Evolutionary conservation across 1,139 yeast species (phyloP).

Genomic region (Blastobotrys ciferrii): DNA sequence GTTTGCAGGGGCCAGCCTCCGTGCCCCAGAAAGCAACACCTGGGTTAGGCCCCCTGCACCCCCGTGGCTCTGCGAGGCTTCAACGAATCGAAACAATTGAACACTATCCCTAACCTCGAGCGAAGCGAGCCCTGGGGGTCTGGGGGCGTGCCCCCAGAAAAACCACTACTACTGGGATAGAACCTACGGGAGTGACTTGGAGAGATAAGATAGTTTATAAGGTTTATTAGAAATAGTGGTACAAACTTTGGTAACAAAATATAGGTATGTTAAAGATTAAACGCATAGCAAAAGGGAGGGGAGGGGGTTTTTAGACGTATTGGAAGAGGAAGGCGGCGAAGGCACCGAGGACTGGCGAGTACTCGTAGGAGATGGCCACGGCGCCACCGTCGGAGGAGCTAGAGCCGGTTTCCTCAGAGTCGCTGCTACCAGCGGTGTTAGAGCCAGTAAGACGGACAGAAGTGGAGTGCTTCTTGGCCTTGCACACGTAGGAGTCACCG

Average conservation of each 20-base stretch:
- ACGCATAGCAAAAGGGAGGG: not conserved
- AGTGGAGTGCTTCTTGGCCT: conserved; percentile 62
- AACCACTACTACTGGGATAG: no score
- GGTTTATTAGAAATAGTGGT: not conserved
- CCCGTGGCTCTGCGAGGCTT: no score
- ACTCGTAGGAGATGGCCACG: conserved; percentile 42
- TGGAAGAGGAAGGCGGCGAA: conserved; percentile 38
- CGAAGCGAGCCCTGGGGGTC: no score
- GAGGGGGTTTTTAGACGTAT: conserved; percentile 28
- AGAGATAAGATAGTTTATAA: not conserved
- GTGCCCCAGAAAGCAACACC: no score
- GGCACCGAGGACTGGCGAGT: conserved; percentile 36
- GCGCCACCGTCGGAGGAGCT: conserved; percentile 43
- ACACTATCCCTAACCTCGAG: no score
- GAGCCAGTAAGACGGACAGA: conserved; percentile 42
- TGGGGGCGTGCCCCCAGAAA: no score
- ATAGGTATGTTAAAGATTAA: conserved; percentile 3
- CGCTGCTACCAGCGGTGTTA: conserved; percentile 23
- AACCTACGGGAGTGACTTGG: no score
- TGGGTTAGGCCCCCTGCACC: no score
- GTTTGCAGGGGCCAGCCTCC: no score
- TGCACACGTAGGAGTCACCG: conserved; percentile 86
- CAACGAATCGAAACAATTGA: no score
- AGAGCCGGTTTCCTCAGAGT: conserved; percentile 41
- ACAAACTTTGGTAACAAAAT: conserved; percentile 1